Evolutionary conservation across 1,284 basidiomycete genomes (phyloP).

Genomic region (Coniophora puteana): DNA sequence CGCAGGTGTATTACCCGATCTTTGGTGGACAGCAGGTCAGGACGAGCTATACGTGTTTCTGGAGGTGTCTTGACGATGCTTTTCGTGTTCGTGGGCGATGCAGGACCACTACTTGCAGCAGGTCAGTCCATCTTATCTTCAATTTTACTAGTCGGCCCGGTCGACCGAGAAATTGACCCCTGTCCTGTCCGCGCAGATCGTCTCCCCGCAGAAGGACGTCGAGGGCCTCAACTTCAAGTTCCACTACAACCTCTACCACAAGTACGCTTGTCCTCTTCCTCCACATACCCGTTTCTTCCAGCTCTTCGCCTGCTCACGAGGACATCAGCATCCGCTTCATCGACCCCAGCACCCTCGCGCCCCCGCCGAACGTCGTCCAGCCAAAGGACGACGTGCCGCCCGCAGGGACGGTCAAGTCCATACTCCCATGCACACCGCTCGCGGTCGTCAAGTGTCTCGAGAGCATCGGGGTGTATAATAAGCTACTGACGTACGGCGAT

Average conservation of each 20-base stretch:
- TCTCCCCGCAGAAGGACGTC: slow-evolving; percentile 95
- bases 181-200: slow-evolving; percentile 49
- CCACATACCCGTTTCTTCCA: neutral
- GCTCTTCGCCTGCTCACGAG: neutral
- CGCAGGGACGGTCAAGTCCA: slow-evolving; percentile 84
- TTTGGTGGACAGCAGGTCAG: slow-evolving; percentile 81
- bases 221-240: slow-evolving; percentile 96
- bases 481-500: slow-evolving; percentile 88
- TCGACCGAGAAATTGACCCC: neutral
- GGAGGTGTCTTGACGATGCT: slow-evolving; percentile 11
- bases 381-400: slow-evolving; percentile 65
- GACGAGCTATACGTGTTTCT: slow-evolving; percentile 5
- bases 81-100: slow-evolving; percentile 3
- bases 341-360: slow-evolving; percentile 57
- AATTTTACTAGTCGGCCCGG: neutral
- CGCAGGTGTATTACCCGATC: slow-evolving; percentile 89
- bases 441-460: slow-evolving; percentile 96
- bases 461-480: slow-evolving; percentile 90
- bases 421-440: slow-evolving; percentile 95
- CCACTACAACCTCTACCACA: slow-evolving; percentile 96
- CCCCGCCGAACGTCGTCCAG: slow-evolving; percentile 29
- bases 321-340: slow-evolving; percentile 70
- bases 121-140: slow-evolving; percentile 32
- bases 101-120: slow-evolving; percentile 97
- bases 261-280: slow-evolving; percentile 47